phyloP scores from a whole-genome alignment of 1,284 basidiomycete genomes.

The Moesziomyces sp. region DNA sequence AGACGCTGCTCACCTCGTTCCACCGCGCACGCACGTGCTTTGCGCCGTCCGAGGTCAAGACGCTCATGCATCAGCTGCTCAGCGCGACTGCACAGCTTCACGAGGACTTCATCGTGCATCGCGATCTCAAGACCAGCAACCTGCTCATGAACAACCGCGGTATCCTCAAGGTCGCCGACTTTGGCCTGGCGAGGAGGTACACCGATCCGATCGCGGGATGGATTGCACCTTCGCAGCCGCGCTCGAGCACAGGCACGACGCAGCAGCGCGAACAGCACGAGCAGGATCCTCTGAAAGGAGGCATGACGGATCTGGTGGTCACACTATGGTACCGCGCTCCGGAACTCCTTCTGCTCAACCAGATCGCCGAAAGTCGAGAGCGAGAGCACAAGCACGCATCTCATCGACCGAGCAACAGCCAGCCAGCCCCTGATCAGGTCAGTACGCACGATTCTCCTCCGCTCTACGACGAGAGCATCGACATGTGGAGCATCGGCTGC shows the following conservation, averaged over 20 bases:
- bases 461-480: slow-evolving; percentile 59
- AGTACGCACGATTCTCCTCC: background rate
- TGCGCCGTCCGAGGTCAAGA: slow-evolving; percentile 97
- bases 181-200: slow-evolving; percentile 92
- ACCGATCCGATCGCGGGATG: slow-evolving; percentile 80
- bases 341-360: slow-evolving; percentile 18
- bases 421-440: too few relatives aligned
- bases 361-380: slow-evolving; percentile 4
- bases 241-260: background rate
- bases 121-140: slow-evolving; percentile 97
- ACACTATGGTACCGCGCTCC: slow-evolving; percentile 95
- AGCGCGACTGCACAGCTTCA: slow-evolving; percentile 93
- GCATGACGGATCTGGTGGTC: slow-evolving; percentile 96
- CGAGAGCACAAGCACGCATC: background rate
- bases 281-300: slow-evolving; percentile 70
- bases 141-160: slow-evolving; percentile 98
- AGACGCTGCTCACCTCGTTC: slow-evolving; percentile 80
- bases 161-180: slow-evolving; percentile 97
- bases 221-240: slow-evolving; percentile 1
- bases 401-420: too few relatives aligned
- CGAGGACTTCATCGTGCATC: slow-evolving; percentile 95
- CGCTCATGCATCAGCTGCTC: slow-evolving; percentile 90
- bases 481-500: slow-evolving; percentile 90
- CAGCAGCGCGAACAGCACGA: background rate
- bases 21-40: slow-evolving; percentile 90